Conservation (phyloP, 2,329 filamentous ascomycete species). For the Fusarium redolens region DNA sequence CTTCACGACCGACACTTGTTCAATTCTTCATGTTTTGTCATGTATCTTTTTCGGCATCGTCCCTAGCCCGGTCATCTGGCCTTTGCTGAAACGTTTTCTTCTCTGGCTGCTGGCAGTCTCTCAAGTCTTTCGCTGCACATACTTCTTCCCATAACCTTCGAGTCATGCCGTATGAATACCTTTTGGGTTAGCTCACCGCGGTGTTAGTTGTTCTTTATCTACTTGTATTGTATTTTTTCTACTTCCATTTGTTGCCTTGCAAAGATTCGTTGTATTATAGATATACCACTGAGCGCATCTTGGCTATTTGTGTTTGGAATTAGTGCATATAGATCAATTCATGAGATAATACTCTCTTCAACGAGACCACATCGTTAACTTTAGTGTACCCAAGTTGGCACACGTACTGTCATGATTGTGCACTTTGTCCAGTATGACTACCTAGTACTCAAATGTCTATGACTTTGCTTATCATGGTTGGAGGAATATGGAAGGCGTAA, state of each 20-base stretch:
- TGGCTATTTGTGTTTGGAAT: conserved; percentile 11
- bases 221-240: not conserved
- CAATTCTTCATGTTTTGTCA: not conserved
- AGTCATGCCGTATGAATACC: conserved; percentile 5
- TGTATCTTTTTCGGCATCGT: not conserved
- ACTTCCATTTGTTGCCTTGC: not conserved
- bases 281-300: conserved; percentile 38
- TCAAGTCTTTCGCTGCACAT: conserved; percentile 1
- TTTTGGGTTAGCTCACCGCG: not conserved
- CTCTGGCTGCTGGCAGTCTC: conserved; percentile 32
- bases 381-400: not conserved
- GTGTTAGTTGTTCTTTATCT: not conserved
- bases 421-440: not conserved
- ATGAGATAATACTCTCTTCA: conserved; percentile 1
- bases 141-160: not conserved
- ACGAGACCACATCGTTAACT: not conserved
- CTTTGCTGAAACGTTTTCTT: not conserved
- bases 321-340: conserved; percentile 34
- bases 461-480: not conserved
- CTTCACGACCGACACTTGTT: not conserved
- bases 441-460: not conserved
- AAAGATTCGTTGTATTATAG: conserved; percentile 28
- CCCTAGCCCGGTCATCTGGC: not conserved
- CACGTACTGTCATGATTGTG: not conserved
- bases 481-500: not conserved